phyloP scores from a whole-genome alignment of 306 rosid species.

The Gastrolobium bilobum region DNA sequence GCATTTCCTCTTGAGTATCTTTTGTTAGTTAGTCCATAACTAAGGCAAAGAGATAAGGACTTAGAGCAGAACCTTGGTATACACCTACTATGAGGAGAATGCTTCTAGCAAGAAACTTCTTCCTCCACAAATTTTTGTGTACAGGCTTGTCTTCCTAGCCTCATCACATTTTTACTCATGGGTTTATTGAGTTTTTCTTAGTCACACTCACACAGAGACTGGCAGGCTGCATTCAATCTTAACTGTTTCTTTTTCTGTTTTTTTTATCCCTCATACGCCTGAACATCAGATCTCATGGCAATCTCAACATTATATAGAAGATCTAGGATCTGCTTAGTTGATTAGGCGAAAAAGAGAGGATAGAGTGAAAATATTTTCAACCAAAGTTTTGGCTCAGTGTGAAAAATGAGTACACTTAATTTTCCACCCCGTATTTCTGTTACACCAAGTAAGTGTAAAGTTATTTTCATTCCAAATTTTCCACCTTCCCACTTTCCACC shows the following conservation, averaged over 20 bases:
- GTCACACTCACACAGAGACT: not conserved
- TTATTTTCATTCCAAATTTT: slow-evolving; percentile 25
- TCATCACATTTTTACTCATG: not conserved
- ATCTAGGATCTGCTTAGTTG: slow-evolving; percentile 17
- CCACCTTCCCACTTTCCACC: slow-evolving; percentile 21
- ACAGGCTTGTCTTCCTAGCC: slow-evolving; percentile 25
- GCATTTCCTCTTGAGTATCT: no score
- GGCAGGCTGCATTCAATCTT: not conserved
- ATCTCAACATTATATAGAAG: slow-evolving; percentile 12
- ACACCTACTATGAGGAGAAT: slow-evolving; percentile 4
- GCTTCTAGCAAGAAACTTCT: slow-evolving; percentile 2
- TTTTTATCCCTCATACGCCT: not conserved
- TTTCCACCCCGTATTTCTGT: slow-evolving; percentile 1
- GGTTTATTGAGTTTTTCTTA: not conserved
- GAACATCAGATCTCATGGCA: slow-evolving; percentile 33
- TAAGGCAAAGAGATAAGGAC: no score
- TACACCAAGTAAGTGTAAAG: slow-evolving; percentile 10
- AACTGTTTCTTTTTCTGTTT: not conserved
- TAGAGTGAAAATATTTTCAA: not conserved
- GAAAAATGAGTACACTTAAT: slow-evolving; percentile 25
- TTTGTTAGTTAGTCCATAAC: no score
- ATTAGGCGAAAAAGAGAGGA: slow-evolving; percentile 16
- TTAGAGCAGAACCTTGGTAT: no score
- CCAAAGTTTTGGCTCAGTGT: not conserved
- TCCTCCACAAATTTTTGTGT: not conserved